Evolutionary conservation across 306 rosid genomes (phyloP).

Genomic region (Amphicarpaea edgeworthii): DNA sequence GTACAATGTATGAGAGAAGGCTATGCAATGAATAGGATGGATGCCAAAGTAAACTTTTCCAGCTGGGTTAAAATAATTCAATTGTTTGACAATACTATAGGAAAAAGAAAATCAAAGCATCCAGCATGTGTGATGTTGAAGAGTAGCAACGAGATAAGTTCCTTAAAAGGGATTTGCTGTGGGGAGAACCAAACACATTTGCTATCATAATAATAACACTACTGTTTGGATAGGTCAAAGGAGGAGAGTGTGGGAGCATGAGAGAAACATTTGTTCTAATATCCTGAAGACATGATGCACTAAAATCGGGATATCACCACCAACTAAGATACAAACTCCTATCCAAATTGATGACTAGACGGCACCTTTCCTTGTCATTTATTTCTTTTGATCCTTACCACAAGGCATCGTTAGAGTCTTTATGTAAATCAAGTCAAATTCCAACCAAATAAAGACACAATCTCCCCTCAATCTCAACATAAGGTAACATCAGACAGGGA

Average conservation of each 20-base stretch:
- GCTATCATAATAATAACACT: constrained; percentile 29
- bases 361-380: constrained; percentile 27
- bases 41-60: constrained; percentile 28
- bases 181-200: constrained; percentile 22
- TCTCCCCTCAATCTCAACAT: constrained; percentile 35
- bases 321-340: constrained; percentile 23
- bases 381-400: constrained; percentile 34
- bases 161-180: not conserved
- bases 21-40: constrained; percentile 24
- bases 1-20: constrained; percentile 13
- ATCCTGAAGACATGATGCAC: constrained; percentile 32
- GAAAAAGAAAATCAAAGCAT: constrained; percentile 14
- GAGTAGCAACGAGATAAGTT: constrained; percentile 27
- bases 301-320: constrained; percentile 21
- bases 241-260: not conserved
- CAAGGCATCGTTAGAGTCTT: constrained; percentile 8
- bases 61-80: constrained; percentile 32
- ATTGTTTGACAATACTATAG: constrained; percentile 18
- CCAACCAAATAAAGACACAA: constrained; percentile 36
- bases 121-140: constrained; percentile 27
- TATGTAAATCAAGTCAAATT: constrained; percentile 20
- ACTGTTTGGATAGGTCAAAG: not conserved
- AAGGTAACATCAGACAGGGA: constrained; percentile 26
- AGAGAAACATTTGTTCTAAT: constrained; percentile 4
- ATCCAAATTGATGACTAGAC: constrained; percentile 32